A percentile compares a stretch with the other conserved stretches of the same genome.
Evolutionary conservation across 176 grass and related monocot species (phyloP).

Genomic region (Poa annua): DNA sequence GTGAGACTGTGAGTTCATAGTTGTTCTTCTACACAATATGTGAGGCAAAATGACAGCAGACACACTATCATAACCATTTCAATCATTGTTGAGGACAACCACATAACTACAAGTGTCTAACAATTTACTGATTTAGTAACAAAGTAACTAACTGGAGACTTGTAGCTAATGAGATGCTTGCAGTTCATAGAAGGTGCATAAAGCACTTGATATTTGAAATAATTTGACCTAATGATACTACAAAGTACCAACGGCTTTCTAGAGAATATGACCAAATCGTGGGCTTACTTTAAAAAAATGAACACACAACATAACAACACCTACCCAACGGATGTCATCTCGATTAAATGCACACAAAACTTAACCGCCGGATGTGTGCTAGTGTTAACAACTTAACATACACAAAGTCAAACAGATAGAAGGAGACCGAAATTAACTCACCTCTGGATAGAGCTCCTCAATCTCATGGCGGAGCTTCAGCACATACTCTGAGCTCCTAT

Average conservation of each 20-base stretch:
- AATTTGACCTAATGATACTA: constrained; percentile 8
- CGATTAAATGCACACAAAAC: neutral
- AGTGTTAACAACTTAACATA: neutral
- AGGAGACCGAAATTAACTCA: constrained; percentile 30
- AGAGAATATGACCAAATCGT: neutral
- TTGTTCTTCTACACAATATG: constrained; percentile 1
- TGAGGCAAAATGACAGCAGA: neutral
- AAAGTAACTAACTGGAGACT: neutral
- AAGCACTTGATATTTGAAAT: neutral
- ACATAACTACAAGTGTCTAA: constrained; percentile 13
- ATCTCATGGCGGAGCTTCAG: constrained; percentile 91
- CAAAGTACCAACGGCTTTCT: constrained; percentile 17
- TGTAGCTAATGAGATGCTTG: neutral
- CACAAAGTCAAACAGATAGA: constrained; percentile 14
- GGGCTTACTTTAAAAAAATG: neutral
- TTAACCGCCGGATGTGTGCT: constrained; percentile 10
- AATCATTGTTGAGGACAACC: neutral
- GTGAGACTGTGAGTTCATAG: neutral
- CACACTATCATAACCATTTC: neutral
- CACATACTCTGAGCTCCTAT: constrained; percentile 90
- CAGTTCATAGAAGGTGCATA: constrained; percentile 25
- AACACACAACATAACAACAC: neutral
- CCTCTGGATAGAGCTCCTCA: constrained; percentile 75
- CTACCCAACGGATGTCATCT: neutral
- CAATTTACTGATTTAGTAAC: neutral